phyloP scores from a whole-genome alignment of 176 grass and related monocot species.

The Tillandsia fasciculata region DNA sequence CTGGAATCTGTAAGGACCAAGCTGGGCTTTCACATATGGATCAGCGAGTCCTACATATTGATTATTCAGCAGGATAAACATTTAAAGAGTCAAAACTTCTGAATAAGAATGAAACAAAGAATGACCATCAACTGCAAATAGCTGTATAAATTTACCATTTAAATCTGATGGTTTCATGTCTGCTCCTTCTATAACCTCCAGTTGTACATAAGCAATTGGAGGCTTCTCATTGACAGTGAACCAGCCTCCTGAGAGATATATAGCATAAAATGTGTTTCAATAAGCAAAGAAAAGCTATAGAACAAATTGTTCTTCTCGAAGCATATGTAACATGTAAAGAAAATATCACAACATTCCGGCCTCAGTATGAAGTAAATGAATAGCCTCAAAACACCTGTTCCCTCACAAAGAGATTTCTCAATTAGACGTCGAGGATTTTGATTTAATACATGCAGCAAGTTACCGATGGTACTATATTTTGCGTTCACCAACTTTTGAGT shows the following conservation, averaged over 20 bases:
- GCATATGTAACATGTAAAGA: no score
- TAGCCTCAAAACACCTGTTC: no score
- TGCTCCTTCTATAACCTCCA: slow-evolving; percentile 84
- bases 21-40: slow-evolving; percentile 73
- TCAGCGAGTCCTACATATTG: slow-evolving; percentile 65
- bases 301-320: no score
- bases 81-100: slow-evolving; percentile 1
- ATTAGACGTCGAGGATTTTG: no score
- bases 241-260: slow-evolving; percentile 54
- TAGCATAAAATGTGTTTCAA: neutral
- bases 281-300: no score
- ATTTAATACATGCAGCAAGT: no score
- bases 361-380: no score
- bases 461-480: no score
- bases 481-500: no score
- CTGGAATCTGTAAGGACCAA: slow-evolving; percentile 73
- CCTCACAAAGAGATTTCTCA: no score
- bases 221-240: slow-evolving; percentile 72
- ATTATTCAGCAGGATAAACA: slow-evolving; percentile 12
- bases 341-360: no score
- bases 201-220: slow-evolving; percentile 59
- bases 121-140: neutral
- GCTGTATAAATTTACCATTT: slow-evolving; percentile 46
- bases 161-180: slow-evolving; percentile 95
- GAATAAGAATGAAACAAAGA: neutral